Base-by-base conservation (phyloP, 805 yeast genomes). In the Clavispora santaluciae region DNA sequence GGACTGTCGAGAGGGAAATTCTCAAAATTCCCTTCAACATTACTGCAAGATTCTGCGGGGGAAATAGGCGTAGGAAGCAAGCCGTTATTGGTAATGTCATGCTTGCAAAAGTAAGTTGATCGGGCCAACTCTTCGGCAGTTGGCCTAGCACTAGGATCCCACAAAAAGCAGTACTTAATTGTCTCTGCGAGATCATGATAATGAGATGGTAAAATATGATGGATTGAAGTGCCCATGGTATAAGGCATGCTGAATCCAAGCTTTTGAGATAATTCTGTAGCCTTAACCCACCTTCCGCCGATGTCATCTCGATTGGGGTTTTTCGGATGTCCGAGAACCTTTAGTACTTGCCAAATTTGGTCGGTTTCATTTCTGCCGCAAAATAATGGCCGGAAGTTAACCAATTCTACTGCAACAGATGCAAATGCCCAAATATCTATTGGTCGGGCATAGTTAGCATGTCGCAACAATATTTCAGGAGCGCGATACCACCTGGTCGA, bases 371-470 rank as follows among this genome's bases (percentile, higher is more conserved):
- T 76, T 12, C 72, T 57, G 0, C 98, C 98, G 0, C 96, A 95
- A 55, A 91, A 86, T 24, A 90, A 66, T 1, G 98, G 96, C 26
- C 71, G 58, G 51, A 85, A 79, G 33, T 79, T 79, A 17, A 86
- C 84, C 33, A 80, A 70, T 56, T 86, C 95, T 6, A 77, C 76
- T 2, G 86, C 87, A 28, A 86, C 87, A 33, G 81, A 75, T 2
- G 89, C 95, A 68, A 85, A 86, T 0, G 95, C 91, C 95, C 95
- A 86, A 24, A 86, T 75, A 64, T 86, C 95, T 26, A 83, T 75
- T 2, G 93, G 88, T 45, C 64, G 75, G 0, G 87, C 76, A 54
- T 86, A 83, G 51, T 61, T 66, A 5, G 72, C 73, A 47, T 76
- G 79, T 49, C 91, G 72, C 42, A 86, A 64, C 35, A 86, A 66